Base-by-base conservation (phyloP, 768 basidiomycete genomes). In the Suillus lakei region DNA sequence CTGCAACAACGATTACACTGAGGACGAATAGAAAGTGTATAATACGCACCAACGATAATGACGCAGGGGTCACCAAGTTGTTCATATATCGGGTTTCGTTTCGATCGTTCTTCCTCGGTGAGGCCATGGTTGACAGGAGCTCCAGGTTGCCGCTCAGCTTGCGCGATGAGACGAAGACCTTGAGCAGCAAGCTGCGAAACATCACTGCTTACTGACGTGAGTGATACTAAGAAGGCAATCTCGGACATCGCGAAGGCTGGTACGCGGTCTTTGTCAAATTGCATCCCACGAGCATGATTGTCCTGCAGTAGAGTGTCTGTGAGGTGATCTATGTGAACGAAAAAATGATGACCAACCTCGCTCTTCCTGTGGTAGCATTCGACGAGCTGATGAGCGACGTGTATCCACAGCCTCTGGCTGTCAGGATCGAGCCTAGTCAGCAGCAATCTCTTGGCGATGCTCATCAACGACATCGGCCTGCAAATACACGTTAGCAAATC, bases 21-120 rank as follows among this genome's bases (percentile, higher is more conserved):
- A 26, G 30, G 21, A 48, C 34, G 30, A 2, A 60, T 10, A 6
- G n/a, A 46, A 61, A n/a, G 64, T 48, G 21, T 0, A 43, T 38
- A 44, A 43, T 28, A 81, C 88, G 62, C 64, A 91, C 91, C 92
- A 56, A 92, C 84, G 34, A 91, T 79, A 53, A 88, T 77, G 3
- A 90, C 82, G 61, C 86, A 86, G 1, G 91, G 90, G 71, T 94
- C 93, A 15, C 92, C 93, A 16, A 95, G 77, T 68, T 91, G 88
- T 64, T 93, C 91, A 66, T 92, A 93, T 46, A 92, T 85, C 0
- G 88, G 86, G 73, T 90, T 86, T 28, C 92, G 85, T 66, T 88
- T 89, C 16, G 87, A 86, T 28, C 84, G 80, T 68, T 90, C 87
- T 53, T 90, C 89, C 54, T 90, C 86, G 9, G 79, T 84, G 23